Conservation (phyloP, 805 yeast species). For the Cyberlindnera xylosilytica region DNA sequence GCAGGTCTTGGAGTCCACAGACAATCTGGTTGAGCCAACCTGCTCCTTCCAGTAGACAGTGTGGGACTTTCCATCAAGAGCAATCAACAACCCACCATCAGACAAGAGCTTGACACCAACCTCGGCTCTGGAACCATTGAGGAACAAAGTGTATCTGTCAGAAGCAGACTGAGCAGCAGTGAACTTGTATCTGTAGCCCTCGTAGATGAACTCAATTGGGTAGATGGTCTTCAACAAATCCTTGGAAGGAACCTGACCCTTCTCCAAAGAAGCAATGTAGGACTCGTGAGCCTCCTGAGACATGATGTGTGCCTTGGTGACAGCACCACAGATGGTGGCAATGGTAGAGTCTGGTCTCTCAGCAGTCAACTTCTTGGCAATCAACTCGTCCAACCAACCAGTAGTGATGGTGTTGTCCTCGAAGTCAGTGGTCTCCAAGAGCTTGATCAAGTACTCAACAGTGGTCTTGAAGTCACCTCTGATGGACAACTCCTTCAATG, state of each 20-base stretch:
- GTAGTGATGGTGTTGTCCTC: slow-evolving; percentile 96
- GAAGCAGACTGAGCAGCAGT: slow-evolving; percentile 91
- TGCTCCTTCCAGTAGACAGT: slow-evolving; percentile 98
- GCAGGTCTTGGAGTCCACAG: slow-evolving; percentile 95
- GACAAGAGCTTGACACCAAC: slow-evolving; percentile 86
- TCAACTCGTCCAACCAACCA: slow-evolving; percentile 98
- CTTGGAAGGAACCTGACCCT: slow-evolving; percentile 92
- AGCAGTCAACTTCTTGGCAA: slow-evolving; percentile 89
- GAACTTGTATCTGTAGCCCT: slow-evolving; percentile 88
- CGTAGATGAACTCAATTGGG: slow-evolving; percentile 94
- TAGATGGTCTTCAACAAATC: slow-evolving; percentile 79
- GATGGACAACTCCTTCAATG: slow-evolving; percentile 90
- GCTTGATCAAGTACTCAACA: slow-evolving; percentile 92
- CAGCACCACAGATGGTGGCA: slow-evolving; percentile 97
- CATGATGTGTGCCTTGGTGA: slow-evolving; percentile 86
- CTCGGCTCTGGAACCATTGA: slow-evolving; percentile 88
- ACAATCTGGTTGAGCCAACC: slow-evolving; percentile 88
- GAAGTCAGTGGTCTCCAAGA: slow-evolving; percentile 93
- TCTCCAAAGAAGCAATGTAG: slow-evolving; percentile 76
- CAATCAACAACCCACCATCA: slow-evolving; percentile 90
- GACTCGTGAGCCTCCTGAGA: slow-evolving; percentile 67
- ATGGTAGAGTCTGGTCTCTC: slow-evolving; percentile 91
- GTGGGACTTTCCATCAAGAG: slow-evolving; percentile 90
- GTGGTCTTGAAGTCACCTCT: slow-evolving; percentile 99
- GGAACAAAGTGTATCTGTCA: slow-evolving; percentile 82